Conservation (phyloP, 257 asterid species). For the Catharanthus roseus region DNA sequence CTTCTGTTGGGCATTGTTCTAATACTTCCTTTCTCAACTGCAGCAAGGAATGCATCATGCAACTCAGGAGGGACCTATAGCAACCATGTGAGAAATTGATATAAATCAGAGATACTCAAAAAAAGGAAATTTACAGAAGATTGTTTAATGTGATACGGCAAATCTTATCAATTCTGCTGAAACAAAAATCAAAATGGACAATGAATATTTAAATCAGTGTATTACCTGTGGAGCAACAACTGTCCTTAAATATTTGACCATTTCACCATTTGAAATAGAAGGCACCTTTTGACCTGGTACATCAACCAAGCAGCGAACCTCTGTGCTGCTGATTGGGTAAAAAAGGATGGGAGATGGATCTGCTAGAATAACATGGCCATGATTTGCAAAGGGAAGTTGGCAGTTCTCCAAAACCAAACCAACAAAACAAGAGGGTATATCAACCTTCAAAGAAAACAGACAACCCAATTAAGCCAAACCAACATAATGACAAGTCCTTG, state of each 20-base stretch:
- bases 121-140: background rate
- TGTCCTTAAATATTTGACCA: constrained; percentile 44
- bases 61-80: constrained; percentile 48
- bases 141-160: background rate
- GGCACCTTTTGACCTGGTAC: constrained; percentile 62
- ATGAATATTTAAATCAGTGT: background rate
- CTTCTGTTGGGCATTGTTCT: constrained; percentile 64
- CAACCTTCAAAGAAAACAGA: constrained; percentile 33
- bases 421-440: constrained; percentile 55
- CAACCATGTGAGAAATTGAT: background rate
- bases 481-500: background rate
- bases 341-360: constrained; percentile 54
- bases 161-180: no score
- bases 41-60: constrained; percentile 41
- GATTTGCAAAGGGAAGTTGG: constrained; percentile 45
- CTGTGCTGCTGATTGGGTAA: constrained; percentile 54
- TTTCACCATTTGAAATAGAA: constrained; percentile 48
- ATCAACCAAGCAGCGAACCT: constrained; percentile 50
- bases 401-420: constrained; percentile 51
- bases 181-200: background rate
- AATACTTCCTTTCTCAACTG: constrained; percentile 49
- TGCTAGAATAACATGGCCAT: constrained; percentile 52
- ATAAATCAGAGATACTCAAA: background rate
- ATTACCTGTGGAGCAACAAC: constrained; percentile 53
- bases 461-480: background rate